Base-by-base conservation (phyloP, 768 basidiomycete genomes). In the Coprinopsis marcescibilis region DNA sequence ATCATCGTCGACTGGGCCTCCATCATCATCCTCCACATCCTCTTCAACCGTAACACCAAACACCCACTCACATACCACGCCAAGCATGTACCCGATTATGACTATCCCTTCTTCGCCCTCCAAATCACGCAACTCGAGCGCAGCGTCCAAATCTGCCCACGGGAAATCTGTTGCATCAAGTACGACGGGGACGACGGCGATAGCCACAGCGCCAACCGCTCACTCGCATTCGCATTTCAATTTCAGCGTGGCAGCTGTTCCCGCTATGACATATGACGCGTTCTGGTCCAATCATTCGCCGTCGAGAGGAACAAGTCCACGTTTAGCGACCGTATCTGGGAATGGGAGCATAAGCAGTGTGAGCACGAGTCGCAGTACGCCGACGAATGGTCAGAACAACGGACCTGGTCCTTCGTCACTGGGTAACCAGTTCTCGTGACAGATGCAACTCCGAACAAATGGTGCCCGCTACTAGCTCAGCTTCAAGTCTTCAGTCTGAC, bases 201-300 rank as follows among this genome's bases (percentile, higher is more conserved):
- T 29, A 24, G 17, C 32, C 43, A 17, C 20, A 5, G 14, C 26
- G 4, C 10, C 15, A 11, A 32, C 25, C 10, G 21, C 11, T 1
- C 27, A 1, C 10, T 4, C 21, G 6, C 15, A 44, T 21, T 24
- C 30, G 7, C 15, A 14, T 10, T 40, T 47, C 36, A 39, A 14
- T 20, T 47, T 47, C 33, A 20, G 8, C 17, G n/a, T 25, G 11
- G 13, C 29, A 17, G 30, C 3, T 17, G 12, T 15, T n/a, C 15
- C 40, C 13, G 40, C 40, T 10, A 24, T 49, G 48, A 49, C 48
- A 15, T 49, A 49, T 19, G 48, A 49, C 27, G 40, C 40, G 4
- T 49, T 49, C 25, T 49, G 48, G 48, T 49, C 48, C 2, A 49
- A 13, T 13, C 48, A 49, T 34, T 14, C 29, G 4, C 11, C 46